Evolutionary conservation across 495 filamentous ascomycete genomes (phyloP).

Genomic region (Thermochaetoides thermophila): DNA sequence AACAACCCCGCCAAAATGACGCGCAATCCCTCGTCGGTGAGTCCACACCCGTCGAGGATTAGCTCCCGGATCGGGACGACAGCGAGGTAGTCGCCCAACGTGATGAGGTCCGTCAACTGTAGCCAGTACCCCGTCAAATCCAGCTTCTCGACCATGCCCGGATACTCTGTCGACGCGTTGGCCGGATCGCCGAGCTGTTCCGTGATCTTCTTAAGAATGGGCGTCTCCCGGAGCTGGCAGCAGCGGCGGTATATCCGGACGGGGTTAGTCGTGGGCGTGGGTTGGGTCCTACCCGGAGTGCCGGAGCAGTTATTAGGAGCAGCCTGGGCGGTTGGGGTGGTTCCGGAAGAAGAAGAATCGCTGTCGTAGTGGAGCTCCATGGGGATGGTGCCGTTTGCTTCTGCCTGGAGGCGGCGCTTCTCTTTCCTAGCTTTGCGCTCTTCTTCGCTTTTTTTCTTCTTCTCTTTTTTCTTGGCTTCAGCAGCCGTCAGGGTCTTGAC

Average conservation of each 20-base stretch:
- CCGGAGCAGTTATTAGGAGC: too few species aligned
- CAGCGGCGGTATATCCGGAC: constrained; percentile 87
- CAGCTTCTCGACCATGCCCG: constrained; percentile 60
- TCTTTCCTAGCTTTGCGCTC: constrained; percentile 79
- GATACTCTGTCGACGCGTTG: constrained; percentile 37
- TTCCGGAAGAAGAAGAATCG: constrained; percentile 24
- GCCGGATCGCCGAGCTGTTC: constrained; percentile 65
- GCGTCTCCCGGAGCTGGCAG: constrained; percentile 84
- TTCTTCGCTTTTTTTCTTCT: constrained; percentile 81
- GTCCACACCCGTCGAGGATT: constrained; percentile 68
- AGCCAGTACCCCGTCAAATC: constrained; percentile 77
- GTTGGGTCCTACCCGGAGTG: constrained; percentile 40
- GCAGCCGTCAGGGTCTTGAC: constrained; percentile 8
- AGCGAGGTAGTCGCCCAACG: constrained; percentile 84
- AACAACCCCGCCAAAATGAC: constrained; percentile 77
- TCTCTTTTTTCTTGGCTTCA: constrained; percentile 55
- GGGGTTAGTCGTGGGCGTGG: constrained; percentile 71
- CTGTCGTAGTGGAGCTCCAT: constrained; percentile 56
- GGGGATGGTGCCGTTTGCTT: constrained; percentile 68
- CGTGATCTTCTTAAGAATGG: constrained; percentile 73
- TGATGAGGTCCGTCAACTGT: constrained; percentile 65
- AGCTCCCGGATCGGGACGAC: constrained; percentile 81
- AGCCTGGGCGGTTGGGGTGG: constrained; percentile 8
- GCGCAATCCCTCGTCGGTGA: constrained; percentile 74
- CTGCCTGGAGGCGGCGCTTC: constrained; percentile 59